Evolutionary conservation across 2,329 filamentous ascomycete genomes (phyloP).

Genomic region (Arthroderma uncinatum): DNA sequence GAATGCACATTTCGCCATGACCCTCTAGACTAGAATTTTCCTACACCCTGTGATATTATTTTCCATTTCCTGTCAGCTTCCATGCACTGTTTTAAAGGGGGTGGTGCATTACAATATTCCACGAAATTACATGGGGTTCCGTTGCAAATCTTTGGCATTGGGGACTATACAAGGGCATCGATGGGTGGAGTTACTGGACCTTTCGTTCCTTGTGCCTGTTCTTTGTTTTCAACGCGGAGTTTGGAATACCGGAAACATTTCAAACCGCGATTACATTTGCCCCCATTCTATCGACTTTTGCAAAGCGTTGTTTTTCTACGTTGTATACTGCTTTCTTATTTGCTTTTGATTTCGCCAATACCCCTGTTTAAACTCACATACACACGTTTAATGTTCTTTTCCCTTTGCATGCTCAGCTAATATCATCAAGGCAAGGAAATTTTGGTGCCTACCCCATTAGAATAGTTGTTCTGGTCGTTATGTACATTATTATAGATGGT

Average conservation of each 20-base stretch:
- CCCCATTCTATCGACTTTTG: background rate
- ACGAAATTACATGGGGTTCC: too few relatives aligned
- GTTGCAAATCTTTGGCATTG: too few relatives aligned
- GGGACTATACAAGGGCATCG: too few relatives aligned
- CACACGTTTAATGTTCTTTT: background rate
- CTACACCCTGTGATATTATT: background rate
- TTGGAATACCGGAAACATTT: background rate
- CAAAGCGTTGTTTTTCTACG: background rate
- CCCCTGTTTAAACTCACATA: background rate
- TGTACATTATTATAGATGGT: background rate
- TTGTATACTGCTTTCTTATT: background rate
- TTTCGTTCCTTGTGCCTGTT: background rate
- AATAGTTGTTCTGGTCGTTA: background rate
- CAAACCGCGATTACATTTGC: background rate
- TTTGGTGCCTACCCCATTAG: background rate
- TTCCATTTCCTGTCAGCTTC: background rate
- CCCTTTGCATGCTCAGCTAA: background rate
- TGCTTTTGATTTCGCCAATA: background rate
- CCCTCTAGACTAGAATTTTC: conserved; percentile 10
- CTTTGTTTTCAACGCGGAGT: background rate
- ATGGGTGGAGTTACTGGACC: background rate
- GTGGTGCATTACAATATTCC: background rate
- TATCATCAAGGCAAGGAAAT: background rate
- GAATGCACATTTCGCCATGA: conserved; percentile 43
- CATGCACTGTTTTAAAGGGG: background rate